Percentiles rank a stretch among this genome's conserved stretches.
phyloP scores from a whole-genome alignment of 805 yeast species.

The Candida jianshihensis region DNA sequence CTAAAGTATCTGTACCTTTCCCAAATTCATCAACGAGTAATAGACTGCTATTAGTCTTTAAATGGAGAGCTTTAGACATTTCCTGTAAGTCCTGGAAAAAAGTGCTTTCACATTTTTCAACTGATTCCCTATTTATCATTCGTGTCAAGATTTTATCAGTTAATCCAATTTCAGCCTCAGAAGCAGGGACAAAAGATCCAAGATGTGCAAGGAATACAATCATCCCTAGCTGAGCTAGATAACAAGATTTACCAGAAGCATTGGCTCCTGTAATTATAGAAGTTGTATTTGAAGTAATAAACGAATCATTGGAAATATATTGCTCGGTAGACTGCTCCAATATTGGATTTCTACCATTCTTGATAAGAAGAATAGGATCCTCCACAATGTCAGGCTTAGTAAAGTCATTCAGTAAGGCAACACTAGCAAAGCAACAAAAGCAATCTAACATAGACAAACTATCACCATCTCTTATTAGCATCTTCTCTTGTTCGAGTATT shows the following conservation, averaged over 20 bases:
- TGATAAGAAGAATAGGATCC: constrained; percentile 24
- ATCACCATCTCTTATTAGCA: constrained; percentile 16
- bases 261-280: constrained; percentile 43
- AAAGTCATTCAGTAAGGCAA: constrained; percentile 23
- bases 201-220: constrained; percentile 44
- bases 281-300: constrained; percentile 36
- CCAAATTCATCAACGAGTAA: constrained; percentile 49
- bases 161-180: constrained; percentile 36
- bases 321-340: constrained; percentile 40
- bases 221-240: constrained; percentile 40
- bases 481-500: constrained; percentile 8
- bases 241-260: constrained; percentile 47
- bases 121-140: constrained; percentile 34
- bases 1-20: constrained; percentile 41
- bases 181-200: constrained; percentile 50
- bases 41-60: constrained; percentile 34
- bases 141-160: constrained; percentile 43
- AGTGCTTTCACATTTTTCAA: constrained; percentile 37
- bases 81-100: constrained; percentile 43
- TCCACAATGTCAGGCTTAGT: constrained; percentile 27
- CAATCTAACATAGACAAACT: constrained; percentile 32
- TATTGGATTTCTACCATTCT: constrained; percentile 40
- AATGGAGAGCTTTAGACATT: constrained; percentile 34
- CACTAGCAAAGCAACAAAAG: constrained; percentile 27
- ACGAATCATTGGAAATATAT: constrained; percentile 22